These are phyloP conservation scores for Canna indica DNA, from an alignment of 176 grass and related monocot species.

Conservation along the genomic window DNA sequence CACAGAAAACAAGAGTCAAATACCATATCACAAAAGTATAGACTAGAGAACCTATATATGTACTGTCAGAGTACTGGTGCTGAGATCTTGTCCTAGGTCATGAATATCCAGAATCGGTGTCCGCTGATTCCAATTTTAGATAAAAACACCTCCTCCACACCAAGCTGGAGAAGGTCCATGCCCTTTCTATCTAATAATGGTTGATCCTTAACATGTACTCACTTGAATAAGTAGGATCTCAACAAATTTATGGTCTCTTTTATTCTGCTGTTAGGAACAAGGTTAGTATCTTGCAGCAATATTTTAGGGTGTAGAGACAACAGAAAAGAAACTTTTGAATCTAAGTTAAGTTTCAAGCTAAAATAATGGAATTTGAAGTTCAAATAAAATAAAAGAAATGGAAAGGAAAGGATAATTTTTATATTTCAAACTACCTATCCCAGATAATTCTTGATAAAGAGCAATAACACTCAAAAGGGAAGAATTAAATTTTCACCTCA, in stretches of 20 bases:
- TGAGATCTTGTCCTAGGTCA: too few species aligned
- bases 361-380: not conserved
- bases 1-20: not conserved
- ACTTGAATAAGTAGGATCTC: not conserved
- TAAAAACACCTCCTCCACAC: too few species aligned
- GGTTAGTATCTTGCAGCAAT: not conserved
- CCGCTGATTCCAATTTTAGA: too few species aligned
- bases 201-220: too few species aligned
- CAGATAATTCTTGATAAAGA: not conserved
- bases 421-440: not conserved
- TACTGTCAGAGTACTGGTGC: too few species aligned
- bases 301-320: not conserved
- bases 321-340: not conserved
- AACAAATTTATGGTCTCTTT: not conserved
- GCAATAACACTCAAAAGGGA: not conserved
- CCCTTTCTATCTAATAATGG: too few species aligned
- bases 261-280: not conserved
- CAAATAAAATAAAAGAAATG: not conserved
- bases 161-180: too few species aligned
- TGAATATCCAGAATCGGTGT: too few species aligned
- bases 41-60: too few species aligned
- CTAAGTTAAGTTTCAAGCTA: not conserved
- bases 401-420: not conserved
- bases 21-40: not conserved
- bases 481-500: constrained; percentile 29